Base-by-base conservation (phyloP, 1,284 basidiomycete species). In the Vanrija sp. region DNA sequence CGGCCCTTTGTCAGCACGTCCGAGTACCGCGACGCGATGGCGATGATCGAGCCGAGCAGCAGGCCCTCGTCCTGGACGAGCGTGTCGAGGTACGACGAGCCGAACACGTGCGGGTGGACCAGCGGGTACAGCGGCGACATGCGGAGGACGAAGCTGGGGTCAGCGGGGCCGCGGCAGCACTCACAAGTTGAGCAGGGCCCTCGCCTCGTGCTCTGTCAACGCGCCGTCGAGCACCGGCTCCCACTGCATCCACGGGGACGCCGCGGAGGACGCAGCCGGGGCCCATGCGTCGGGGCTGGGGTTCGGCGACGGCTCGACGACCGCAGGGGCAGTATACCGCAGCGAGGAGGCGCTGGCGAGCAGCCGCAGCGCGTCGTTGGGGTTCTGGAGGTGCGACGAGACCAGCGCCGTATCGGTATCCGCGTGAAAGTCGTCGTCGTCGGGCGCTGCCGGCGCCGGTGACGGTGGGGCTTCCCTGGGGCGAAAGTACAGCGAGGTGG, bases 71-170 rank as follows among this genome's bases (percentile, higher is more conserved):
- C 24, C 16, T 42, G 25, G 12, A 57, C 49, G 0, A 57, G 49
- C 0, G 48, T 51, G 8, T 50, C 45, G n/a, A 53, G 45, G 39
- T 57, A 54, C 10, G 41, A 23, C 3, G 51, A 36, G 12, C 51
- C 48, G n/a, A 53, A 57, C 3, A 57, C 16, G 19, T 22, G 36
- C 3, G 49, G 45, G n/a, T 53, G 51, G 9, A 57, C 38, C 2
- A 57, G 49, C 2, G 56, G 51, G 15, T 53, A 57, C 18, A 57
- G 56, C 4, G 56, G 51, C 0, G 56, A 51, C 56, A 57, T 57
- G 37, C 53, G 41, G 6, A 51, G 37, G 36, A 54, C 51, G 15
- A 53, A 57, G 19, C 56, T 57, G 41, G 4, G 3, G 2, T 39
- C 37, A 39, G 19, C 38, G 7, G 6, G 38, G 38, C 19, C 7